Conservation (phyloP, 2,329 filamentous ascomycete species). For the Colletotrichum theobromicola region DNA sequence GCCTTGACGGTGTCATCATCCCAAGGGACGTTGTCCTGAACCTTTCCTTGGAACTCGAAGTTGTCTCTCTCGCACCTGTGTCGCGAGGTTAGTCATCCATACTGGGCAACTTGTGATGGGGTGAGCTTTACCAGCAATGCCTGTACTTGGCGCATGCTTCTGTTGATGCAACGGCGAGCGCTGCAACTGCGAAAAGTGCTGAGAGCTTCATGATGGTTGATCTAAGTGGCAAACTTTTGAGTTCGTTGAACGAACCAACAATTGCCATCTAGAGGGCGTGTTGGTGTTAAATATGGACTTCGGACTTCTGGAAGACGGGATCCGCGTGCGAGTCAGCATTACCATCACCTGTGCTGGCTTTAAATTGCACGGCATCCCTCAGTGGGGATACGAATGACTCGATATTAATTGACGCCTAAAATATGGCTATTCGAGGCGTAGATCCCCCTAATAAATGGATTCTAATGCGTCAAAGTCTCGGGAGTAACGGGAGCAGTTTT, state of each 20-base stretch:
- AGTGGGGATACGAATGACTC: not conserved
- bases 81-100: not conserved
- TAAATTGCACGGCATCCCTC: not conserved
- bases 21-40: not conserved
- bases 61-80: not conserved
- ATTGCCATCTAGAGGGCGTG: rapidly evolving
- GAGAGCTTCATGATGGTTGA: not conserved
- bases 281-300: not conserved
- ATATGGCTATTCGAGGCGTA: not conserved
- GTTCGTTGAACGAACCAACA: rapidly evolving
- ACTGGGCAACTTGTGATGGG: not conserved
- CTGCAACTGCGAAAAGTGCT: not conserved
- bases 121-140: not conserved
- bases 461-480: not conserved
- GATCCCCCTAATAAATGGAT: not conserved
- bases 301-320: not conserved
- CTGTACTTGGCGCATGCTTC: slow-evolving; percentile 6
- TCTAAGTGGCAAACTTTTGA: not conserved
- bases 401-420: not conserved
- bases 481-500: not conserved
- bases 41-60: not conserved
- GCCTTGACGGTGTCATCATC: not conserved
- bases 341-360: not conserved
- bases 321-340: not conserved
- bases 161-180: not conserved